Base-by-base conservation (phyloP, 345 rosid genomes). In the Hibiscus mutabilis region DNA sequence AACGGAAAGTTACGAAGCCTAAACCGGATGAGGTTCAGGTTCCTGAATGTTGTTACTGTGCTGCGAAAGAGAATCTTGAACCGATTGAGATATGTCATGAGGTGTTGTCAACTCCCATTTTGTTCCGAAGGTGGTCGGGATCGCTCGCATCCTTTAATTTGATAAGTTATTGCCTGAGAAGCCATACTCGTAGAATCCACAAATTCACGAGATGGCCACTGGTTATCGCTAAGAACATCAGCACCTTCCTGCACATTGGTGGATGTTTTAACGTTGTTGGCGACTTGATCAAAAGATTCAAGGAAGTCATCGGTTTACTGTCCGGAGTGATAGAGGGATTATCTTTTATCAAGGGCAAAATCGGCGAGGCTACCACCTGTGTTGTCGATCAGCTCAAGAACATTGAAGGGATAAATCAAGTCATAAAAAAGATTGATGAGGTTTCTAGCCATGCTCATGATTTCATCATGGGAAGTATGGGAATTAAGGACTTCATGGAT, bases 81-180 rank as follows among this genome's bases (percentile, higher is more conserved):
- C 47, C 0, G 2, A 0, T 12, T 57, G 22, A 4, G 9, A 71
- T 22, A 0, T 7, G n/a, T 4, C 76, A 79, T n/a, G 0, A 5
- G 6, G 86, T 79, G 10, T 52, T 84, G 10, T 60, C 67, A 37
- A 85, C 85, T 2, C 62, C 68, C 1, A n/a, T 84, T 11, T 6
- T 74, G 4, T 66, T 68, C 56, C 83, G 90, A 5, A 77, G 91
- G 65, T 91, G 95, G 91, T 84, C 84, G 16, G 86, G 81, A 37
- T 79, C 75, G 12, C 73, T 89, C 35, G 69, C 82, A 0, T 81
- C 82, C 10, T 70, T 78, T 78, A 86, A 86, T 79, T 57, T 89
- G 84, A 60, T 91, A 5, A 76, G 83, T 19, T 88, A 73, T 56
- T 85, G 88, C 75, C 75, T 85, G 15, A 35, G 75, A 46, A 67